Evolutionary conservation across 75 land plant species (phyloP).

Genomic region (Adiantum capillusveneris): DNA sequence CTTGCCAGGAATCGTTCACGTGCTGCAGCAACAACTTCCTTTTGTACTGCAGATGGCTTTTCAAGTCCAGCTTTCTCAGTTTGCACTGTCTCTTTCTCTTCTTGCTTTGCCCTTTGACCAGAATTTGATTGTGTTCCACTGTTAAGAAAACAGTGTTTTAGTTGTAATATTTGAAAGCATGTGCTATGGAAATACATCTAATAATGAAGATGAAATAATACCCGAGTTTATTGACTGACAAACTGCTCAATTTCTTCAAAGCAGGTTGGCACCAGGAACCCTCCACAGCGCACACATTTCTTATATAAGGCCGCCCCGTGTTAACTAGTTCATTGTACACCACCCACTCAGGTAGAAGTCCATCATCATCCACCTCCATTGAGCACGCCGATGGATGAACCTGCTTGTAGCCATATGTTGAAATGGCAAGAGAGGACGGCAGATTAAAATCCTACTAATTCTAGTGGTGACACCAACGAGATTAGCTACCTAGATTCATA

Average conservation of each 20-base stretch:
- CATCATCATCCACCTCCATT: constrained; percentile 72
- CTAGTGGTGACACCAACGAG: no score
- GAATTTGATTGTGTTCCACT: no score
- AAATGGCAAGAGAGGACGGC: no score
- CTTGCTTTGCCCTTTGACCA: no score
- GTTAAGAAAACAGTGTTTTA: no score
- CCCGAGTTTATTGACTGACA: constrained; percentile 67
- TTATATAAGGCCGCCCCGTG: constrained; percentile 74
- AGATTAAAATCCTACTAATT: no score
- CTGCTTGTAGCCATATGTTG: no score
- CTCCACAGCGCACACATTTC: constrained; percentile 82
- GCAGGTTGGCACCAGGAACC: constrained; percentile 71
- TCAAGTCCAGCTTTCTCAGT: neutral
- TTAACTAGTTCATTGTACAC: constrained; percentile 85
- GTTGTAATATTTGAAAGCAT: no score
- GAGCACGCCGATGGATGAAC: constrained; percentile 81
- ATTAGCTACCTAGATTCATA: no score
- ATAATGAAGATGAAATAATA: no score
- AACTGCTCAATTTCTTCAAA: constrained; percentile 57
- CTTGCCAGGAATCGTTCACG: constrained; percentile 91
- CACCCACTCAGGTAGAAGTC: constrained; percentile 78
- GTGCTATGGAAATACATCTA: no score
- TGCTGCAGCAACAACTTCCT: constrained; percentile 39
- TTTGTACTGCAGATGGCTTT: neutral
- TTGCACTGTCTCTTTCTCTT: neutral